Evolutionary conservation across 441 rosid genomes (phyloP), one percentile per base, ranked within the genome.

Genomic region (Adansonia gregorii): DNA sequence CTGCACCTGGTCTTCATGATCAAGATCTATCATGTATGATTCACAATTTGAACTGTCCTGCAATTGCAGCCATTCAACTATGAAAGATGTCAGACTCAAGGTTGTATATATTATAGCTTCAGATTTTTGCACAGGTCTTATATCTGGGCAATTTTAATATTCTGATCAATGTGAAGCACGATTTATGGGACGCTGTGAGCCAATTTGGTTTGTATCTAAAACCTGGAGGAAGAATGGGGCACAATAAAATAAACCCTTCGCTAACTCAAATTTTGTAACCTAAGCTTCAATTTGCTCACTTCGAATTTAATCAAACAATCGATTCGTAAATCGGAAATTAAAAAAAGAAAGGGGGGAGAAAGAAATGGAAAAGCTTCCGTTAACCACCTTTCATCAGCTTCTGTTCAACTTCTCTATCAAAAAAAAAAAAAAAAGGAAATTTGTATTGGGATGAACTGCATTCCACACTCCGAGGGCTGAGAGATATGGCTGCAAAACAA

Each of bases 221-320:
- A 12, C 14, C 67, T 24, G 12, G 3, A 22, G 15, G 15, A 3
- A 22, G 11, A 2, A 3, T 7, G 24, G 27, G 39, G 39, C 39
- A 35, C 39, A 35, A 9, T 10, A 24, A 61, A 61, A 27, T 12
- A 35, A 10, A 41, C 12, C 17, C 43, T 69, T 69, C 24, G 20
- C 73, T 48, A 24, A 27, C 55, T 67, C 45, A 69, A 48, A 8
- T 51, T 22, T 49, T 51, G 60, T 7, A 70, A 49, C 60, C 31
- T 69, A 6, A 2, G 73, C 17, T 14, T 48, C 39, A n/a, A 15
- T 41, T 60, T 43, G 61, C 59, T 51, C 72, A 39, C 49, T 51
- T 51, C 70, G 61, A 68, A 60, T 70, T 27, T 27, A 24, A 60
- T 79, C 48, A 24, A 61, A 75, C 22, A 43, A 65, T 15, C 20